phyloP scores from a whole-genome alignment of 1,284 basidiomycete genomes.

The Cryptococcus sp. region DNA sequence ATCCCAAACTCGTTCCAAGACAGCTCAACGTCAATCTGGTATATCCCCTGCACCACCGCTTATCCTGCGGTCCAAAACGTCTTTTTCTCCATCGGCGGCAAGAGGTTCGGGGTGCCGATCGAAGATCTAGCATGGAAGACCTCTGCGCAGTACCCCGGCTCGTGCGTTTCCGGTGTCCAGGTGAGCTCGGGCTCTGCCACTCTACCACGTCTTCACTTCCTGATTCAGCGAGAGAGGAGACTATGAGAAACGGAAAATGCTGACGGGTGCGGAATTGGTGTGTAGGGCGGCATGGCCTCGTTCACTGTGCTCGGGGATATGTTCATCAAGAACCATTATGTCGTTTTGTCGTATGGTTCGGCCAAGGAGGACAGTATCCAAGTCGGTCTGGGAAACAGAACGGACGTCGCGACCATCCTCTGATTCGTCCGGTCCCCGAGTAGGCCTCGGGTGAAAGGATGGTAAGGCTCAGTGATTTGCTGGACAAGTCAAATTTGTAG shows the following conservation, averaged over 20 bases:
- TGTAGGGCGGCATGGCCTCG: slow-evolving; percentile 23
- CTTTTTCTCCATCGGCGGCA: slow-evolving; percentile 25
- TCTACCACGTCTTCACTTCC: background rate
- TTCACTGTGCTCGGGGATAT: slow-evolving; percentile 34
- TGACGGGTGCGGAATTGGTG: background rate
- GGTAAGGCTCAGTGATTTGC: too few relatives aligned
- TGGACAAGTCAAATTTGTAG: too few relatives aligned
- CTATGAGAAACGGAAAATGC: background rate
- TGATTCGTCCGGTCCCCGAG: background rate
- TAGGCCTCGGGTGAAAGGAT: too few relatives aligned
- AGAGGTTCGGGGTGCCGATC: slow-evolving; percentile 26
- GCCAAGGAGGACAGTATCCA: slow-evolving; percentile 10
- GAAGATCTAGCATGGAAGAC: slow-evolving; percentile 34
- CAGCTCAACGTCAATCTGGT: slow-evolving; percentile 20
- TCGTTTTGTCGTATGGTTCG: slow-evolving; percentile 28
- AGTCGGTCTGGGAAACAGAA: slow-evolving; percentile 25
- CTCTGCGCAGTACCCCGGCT: slow-evolving; percentile 10
- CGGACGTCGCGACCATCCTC: slow-evolving; percentile 20
- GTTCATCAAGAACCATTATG: slow-evolving; percentile 37
- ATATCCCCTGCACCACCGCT: slow-evolving; percentile 21
- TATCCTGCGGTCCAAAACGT: slow-evolving; percentile 22
- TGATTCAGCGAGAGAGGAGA: too few relatives aligned
- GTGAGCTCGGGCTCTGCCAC: slow-evolving; percentile 6
- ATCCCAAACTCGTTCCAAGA: slow-evolving; percentile 15
- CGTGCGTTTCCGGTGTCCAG: slow-evolving; percentile 33